These are phyloP conservation scores for Macrocybe gigantea DNA, from an alignment of 768 basidiomycete genomes.

Conservation along the genomic window DNA sequence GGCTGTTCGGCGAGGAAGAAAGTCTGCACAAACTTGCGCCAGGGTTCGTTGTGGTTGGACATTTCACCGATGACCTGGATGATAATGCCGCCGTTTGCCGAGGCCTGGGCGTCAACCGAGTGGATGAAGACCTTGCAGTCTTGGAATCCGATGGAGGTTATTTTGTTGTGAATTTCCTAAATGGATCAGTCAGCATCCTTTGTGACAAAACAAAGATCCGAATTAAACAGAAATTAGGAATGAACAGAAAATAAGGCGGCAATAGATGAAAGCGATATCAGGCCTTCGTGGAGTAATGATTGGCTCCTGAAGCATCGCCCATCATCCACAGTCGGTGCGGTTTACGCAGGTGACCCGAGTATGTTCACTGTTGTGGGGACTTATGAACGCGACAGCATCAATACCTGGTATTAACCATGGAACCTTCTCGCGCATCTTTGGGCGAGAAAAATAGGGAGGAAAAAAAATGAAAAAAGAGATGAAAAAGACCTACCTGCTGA, in stretches of 20 bases:
- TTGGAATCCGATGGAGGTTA: constrained; percentile 88
- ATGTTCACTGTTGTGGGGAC: no score
- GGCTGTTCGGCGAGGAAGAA: constrained; percentile 99
- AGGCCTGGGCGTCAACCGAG: constrained; percentile 96
- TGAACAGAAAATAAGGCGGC: no score
- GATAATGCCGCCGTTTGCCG: constrained; percentile 92
- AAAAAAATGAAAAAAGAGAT: constrained; percentile 1
- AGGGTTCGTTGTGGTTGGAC: constrained; percentile 86
- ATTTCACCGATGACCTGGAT: constrained; percentile 99
- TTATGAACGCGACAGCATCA: no score
- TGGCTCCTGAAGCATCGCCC: no score
- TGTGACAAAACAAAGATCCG: no score
- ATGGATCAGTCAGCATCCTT: not conserved
- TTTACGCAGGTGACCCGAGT: no score
- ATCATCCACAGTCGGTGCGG: no score
- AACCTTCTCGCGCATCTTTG: no score
- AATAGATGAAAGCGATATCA: no score
- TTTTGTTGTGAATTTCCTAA: constrained; percentile 96
- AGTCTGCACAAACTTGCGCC: constrained; percentile 99
- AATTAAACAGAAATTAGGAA: no score
- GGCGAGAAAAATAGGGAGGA: not conserved
- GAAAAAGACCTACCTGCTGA: constrained; percentile 61
- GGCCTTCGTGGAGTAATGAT: no score
- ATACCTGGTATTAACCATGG: no score
- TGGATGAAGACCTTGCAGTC: constrained; percentile 99